Conservation (phyloP, 192 early-diverging fungal genomes). For the Radiomyces spectabilis region DNA sequence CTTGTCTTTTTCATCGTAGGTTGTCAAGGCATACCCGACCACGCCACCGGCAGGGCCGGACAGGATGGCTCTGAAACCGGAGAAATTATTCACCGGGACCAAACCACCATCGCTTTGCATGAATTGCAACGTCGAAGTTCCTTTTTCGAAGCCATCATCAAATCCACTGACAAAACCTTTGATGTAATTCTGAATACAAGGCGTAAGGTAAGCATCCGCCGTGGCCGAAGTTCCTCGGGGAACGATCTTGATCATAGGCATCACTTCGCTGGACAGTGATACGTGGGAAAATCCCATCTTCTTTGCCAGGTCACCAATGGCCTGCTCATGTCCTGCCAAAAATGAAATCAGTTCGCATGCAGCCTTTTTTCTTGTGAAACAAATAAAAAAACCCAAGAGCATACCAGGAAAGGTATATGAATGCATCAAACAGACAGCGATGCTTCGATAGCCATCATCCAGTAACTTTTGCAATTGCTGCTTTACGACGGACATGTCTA, state of each 20-base stretch:
- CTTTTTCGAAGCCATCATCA: slow-evolving; percentile 41
- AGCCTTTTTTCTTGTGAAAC: not conserved
- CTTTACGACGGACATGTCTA: slow-evolving; percentile 53
- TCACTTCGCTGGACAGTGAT: slow-evolving; percentile 70
- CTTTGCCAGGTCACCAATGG: slow-evolving; percentile 55
- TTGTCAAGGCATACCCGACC: slow-evolving; percentile 63
- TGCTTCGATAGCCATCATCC: slow-evolving; percentile 69
- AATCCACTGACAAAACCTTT: slow-evolving; percentile 84
- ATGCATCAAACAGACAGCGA: slow-evolving; percentile 93
- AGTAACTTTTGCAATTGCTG: slow-evolving; percentile 52
- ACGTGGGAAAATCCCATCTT: slow-evolving; percentile 81
- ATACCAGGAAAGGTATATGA: slow-evolving; percentile 80
- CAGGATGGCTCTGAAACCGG: slow-evolving; percentile 85
- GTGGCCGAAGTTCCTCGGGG: slow-evolving; percentile 86
- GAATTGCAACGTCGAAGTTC: slow-evolving; percentile 60
- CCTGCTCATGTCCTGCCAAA: slow-evolving; percentile 64
- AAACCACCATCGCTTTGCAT: slow-evolving; percentile 98
- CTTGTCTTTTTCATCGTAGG: slow-evolving; percentile 34
- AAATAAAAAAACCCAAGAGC: not conserved
- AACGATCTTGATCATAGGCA: slow-evolving; percentile 94
- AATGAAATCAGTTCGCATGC: not conserved
- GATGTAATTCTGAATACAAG: slow-evolving; percentile 81
- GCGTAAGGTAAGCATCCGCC: slow-evolving; percentile 92
- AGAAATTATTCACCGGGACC: slow-evolving; percentile 77
- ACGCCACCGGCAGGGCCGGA: slow-evolving; percentile 95